Percentiles rank a stretch among this genome's conserved stretches.
These are phyloP conservation scores for Eimeria praecox DNA, from an alignment of 169 alveolate genomes.

Conservation along the genomic window DNA sequence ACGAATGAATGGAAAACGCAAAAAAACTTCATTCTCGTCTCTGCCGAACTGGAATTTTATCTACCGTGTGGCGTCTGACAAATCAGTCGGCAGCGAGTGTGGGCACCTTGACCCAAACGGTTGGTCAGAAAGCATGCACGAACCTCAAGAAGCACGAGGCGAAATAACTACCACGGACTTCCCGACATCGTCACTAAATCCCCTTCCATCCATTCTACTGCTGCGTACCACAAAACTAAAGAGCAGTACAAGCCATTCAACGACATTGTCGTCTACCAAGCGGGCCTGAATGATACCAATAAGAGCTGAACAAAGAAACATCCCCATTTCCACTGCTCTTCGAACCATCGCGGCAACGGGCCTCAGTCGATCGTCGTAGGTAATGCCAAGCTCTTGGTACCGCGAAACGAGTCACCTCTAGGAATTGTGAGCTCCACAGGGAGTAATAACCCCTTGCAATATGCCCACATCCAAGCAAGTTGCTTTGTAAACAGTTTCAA, in stretches of 20 bases:
- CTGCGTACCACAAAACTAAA: neutral
- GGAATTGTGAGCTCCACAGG: neutral
- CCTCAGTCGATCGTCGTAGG: neutral
- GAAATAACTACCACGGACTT: neutral
- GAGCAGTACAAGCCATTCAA: neutral
- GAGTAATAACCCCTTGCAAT: neutral
- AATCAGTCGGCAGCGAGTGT: neutral
- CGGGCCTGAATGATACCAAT: neutral
- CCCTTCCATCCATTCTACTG: neutral
- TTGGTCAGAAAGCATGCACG: constrained; percentile 8
- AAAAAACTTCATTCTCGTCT: neutral
- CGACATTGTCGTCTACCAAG: neutral
- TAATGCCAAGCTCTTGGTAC: neutral
- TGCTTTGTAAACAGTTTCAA: neutral
- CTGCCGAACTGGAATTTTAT: neutral
- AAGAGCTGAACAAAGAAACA: neutral
- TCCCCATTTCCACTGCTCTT: neutral
- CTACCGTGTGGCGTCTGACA: neutral
- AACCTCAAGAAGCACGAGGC: neutral
- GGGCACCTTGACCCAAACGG: neutral
- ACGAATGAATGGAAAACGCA: neutral
- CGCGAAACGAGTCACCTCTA: neutral
- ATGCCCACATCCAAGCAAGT: neutral
- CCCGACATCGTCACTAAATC: neutral
- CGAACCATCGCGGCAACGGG: neutral